These are phyloP conservation scores for Candida adriatica DNA, from an alignment of 805 yeast species.

Conservation along the genomic window DNA sequence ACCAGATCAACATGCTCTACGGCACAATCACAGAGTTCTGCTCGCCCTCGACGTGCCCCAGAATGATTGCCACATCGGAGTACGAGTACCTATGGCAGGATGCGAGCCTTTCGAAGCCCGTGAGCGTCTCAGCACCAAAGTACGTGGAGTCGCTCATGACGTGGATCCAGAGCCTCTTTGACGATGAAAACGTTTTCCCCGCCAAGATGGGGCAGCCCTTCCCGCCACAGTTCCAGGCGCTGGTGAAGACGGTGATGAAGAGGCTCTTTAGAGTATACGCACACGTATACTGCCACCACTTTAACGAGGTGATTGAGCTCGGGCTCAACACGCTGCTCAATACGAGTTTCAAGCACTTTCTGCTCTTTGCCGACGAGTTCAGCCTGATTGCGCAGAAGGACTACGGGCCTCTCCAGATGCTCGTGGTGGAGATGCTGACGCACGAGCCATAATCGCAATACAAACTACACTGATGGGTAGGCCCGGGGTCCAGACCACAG, in stretches of 20 bases:
- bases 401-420: constrained; percentile 85
- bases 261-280: constrained; percentile 92
- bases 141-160: constrained; percentile 89
- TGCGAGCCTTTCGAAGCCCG: constrained; percentile 59
- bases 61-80: constrained; percentile 97
- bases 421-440: constrained; percentile 44
- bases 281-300: constrained; percentile 96
- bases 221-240: constrained; percentile 72
- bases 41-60: constrained; percentile 89
- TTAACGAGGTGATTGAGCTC: constrained; percentile 87
- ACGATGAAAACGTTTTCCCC: constrained; percentile 87
- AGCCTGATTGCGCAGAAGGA: constrained; percentile 70
- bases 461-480: too few relatives aligned
- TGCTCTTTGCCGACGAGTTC: constrained; percentile 81
- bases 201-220: constrained; percentile 87
- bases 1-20: constrained; percentile 92
- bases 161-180: constrained; percentile 92
- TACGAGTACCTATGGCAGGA: constrained; percentile 98
- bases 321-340: constrained; percentile 90
- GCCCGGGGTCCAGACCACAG: too few relatives aligned
- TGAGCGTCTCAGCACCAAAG: constrained; percentile 88
- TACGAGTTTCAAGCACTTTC: constrained; percentile 91
- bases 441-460: too few relatives aligned
- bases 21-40: constrained; percentile 96
- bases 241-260: constrained; percentile 82